Evolutionary conservation across 1,139 yeast genomes (phyloP), one percentile per base, ranked within the genome.

Genomic region (Wickerhamomyces sp.): DNA sequence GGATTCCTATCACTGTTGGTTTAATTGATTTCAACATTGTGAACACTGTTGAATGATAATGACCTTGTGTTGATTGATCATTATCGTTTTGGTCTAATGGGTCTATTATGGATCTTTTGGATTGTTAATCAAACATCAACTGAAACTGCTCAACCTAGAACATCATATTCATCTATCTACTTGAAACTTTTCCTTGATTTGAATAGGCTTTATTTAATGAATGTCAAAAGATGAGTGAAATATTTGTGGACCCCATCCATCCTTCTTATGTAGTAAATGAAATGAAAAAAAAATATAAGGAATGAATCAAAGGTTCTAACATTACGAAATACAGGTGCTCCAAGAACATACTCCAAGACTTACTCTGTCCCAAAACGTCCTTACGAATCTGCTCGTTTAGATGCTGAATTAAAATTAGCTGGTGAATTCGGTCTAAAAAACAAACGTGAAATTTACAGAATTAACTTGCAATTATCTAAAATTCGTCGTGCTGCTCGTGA

Each of bases 401-500:
- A 93, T 70, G 89, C 96, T 73, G 99, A 94, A 80, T 87, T 93
- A 75, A 90, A 93, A 79, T 87, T 93, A 70, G 97, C 95, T 69
- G 99, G 99, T 83, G 99, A 93, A 79, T 93, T 78, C 86, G 99
- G 99, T 83, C 86, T 93, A 73, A 91, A 90, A 82, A 93, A 94
- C 97, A 93, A 93, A 91, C 89, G 95, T 75, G 99, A 93, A 80
- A 89, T 93, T 76, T 90, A 91, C 95, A 87, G 97, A 84, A 88
- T 91, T 74, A 91, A 90, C 73, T 89, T 85, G 84, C 97, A 93
- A 80, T 89, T 93, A 72, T 93, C 99, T 62, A 93, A 93, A 86
- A 93, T 93, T 74, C 93, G 99, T 83, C 90, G 99, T 83, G 99
- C 99, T 74, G 99, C 99, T 72, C 96, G 99, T 86, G 98, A 94